phyloP scores from a whole-genome alignment of 2,329 filamentous ascomycete genomes.

The Calonectria montana region DNA sequence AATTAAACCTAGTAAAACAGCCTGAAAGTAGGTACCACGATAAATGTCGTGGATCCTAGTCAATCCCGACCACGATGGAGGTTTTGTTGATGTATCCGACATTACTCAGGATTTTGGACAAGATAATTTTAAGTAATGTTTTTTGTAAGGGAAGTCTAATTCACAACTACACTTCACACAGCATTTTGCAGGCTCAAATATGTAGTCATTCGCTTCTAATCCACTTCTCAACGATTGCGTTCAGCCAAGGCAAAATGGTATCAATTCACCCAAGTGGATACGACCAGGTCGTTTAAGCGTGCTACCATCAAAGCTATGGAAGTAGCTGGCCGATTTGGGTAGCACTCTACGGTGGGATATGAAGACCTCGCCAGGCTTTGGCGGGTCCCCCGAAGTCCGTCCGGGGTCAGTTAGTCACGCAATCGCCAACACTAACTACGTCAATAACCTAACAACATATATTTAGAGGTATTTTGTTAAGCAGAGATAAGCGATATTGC shows the following conservation, averaged over 20 bases:
- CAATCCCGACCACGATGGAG: neutral
- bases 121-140: too few species aligned
- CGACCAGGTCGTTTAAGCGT: neutral
- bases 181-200: neutral
- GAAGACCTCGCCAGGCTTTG: neutral
- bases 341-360: neutral
- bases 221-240: neutral
- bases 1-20: neutral
- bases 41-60: neutral
- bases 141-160: too few species aligned
- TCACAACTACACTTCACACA: neutral
- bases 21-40: neutral
- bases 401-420: neutral
- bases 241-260: neutral
- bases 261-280: neutral
- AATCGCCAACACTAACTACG: neutral
- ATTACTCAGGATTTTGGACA: neutral
- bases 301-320: neutral
- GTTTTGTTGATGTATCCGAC: neutral
- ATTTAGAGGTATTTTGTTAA: neutral
- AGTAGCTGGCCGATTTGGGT: neutral
- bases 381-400: neutral
- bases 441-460: neutral
- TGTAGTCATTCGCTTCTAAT: neutral
- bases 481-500: neutral